A percentile compares a stretch with the other conserved stretches of the same genome.
Evolutionary conservation across 2,329 filamentous ascomycete genomes (phyloP).

Genomic region (Fusarium sarcochroum): DNA sequence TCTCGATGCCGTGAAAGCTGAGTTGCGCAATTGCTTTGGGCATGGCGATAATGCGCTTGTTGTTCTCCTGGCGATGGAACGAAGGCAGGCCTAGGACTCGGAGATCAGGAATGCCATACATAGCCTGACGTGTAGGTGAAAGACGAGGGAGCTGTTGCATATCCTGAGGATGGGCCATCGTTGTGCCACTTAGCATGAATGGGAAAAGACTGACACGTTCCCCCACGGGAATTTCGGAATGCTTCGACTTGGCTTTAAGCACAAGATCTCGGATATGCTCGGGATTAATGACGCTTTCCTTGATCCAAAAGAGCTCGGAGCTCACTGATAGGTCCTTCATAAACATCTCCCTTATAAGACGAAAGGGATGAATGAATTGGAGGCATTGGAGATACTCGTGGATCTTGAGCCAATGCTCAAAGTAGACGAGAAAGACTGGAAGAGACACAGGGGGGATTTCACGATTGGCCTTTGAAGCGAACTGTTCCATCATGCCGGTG

Average conservation of each 20-base stretch:
- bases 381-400: background rate
- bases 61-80: accelerated
- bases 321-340: background rate
- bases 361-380: background rate
- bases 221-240: background rate
- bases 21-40: background rate
- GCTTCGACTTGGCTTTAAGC: background rate
- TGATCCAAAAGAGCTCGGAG: background rate
- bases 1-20: background rate
- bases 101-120: background rate
- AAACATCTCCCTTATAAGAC: background rate
- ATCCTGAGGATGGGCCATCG: background rate
- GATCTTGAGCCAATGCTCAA: background rate
- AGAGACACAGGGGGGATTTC: background rate
- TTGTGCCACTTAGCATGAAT: background rate
- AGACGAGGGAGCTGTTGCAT: background rate
- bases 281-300: background rate
- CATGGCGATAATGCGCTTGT: background rate
- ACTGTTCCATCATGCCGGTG: background rate
- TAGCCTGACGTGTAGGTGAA: background rate
- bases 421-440: accelerated
- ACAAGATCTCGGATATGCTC: background rate
- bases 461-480: too few relatives aligned
- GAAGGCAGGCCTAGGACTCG: background rate
- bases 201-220: background rate